Conservation (phyloP, 768 basidiomycete species). For the Calocybe indica region DNA sequence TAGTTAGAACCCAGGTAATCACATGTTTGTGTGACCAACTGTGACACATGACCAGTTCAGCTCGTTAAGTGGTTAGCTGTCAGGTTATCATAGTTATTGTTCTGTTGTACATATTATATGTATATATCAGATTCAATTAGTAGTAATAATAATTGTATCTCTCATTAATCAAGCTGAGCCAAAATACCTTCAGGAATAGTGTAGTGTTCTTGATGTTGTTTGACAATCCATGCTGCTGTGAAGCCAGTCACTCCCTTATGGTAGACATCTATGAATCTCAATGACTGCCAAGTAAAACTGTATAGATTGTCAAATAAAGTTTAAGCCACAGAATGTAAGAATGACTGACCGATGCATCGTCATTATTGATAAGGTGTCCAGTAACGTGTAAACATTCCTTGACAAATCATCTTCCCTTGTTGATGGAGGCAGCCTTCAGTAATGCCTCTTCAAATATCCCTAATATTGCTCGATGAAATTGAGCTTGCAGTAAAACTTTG, state of each 20-base stretch:
- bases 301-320: not conserved
- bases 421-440: slow-evolving; percentile 13
- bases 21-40: too few species aligned
- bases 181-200: slow-evolving; percentile 8
- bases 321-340: not conserved
- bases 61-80: too few species aligned
- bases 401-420: slow-evolving; percentile 20
- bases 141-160: too few species aligned
- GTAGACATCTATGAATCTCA: slow-evolving; percentile 1
- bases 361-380: slow-evolving; percentile 17
- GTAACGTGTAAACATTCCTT: slow-evolving; percentile 16
- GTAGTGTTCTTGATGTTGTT: slow-evolving; percentile 14
- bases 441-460: slow-evolving; percentile 22
- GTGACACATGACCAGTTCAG: too few species aligned
- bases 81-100: too few species aligned
- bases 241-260: slow-evolving; percentile 10
- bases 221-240: slow-evolving; percentile 14
- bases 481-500: slow-evolving; percentile 24
- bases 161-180: not conserved
- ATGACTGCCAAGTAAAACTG: not conserved
- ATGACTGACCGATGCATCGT: slow-evolving; percentile 14
- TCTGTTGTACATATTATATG: too few species aligned
- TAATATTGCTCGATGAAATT: slow-evolving; percentile 26
- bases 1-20: too few species aligned
- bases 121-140: too few species aligned